Base-by-base conservation (phyloP, 129 eudicot species). In the Gnaphalium uliginosum region DNA sequence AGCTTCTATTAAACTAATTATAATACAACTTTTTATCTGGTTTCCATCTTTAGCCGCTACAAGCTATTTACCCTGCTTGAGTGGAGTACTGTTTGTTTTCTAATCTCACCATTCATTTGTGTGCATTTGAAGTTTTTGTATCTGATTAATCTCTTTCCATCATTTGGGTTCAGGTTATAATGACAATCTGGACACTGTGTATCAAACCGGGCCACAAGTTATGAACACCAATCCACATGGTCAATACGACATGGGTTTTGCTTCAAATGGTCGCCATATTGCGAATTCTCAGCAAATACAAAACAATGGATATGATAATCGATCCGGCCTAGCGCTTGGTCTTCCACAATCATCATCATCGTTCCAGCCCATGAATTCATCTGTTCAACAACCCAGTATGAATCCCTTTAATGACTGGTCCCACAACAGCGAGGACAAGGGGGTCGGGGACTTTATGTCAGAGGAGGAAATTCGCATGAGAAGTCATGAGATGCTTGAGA, bases 401-500 rank as follows among this genome's bases (percentile, higher is more conserved):
- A 87, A 89, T 75, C 92, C 95, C 0, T 93, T 86, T 13, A 96
- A 80, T 6, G 95, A 88, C 61, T 93, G 98, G 98, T 78, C 98
- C 30, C 86, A 67, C 37, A 76, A 71, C 75, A 75, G 68, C 32
- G 80, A 73, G 33, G 91, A 83, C 61, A 83, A 83, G 70, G 89
- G 82, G 4, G 89, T 66, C 0, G 90, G 72, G 5, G 92, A 92
- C 60, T 89, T 92, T 18, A 74, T 89, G 81, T 84, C 96, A 5
- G 98, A 90, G 78, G 98, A 93, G 37, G 98, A 93, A 71, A 93
- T 93, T 43, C 96, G 98, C 37, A 76, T 83, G 60, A 84, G 92
- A 78, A 93, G 98, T 63, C 87, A 93, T 23, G 98, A 90, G 29
- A 86, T 93, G 88, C 98, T 93, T 2, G 98, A 86, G 76, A 93